These are phyloP conservation scores for Apiospora rasikravindrae DNA, from an alignment of 2,329 filamentous ascomycete genomes.

Conservation along the genomic window DNA sequence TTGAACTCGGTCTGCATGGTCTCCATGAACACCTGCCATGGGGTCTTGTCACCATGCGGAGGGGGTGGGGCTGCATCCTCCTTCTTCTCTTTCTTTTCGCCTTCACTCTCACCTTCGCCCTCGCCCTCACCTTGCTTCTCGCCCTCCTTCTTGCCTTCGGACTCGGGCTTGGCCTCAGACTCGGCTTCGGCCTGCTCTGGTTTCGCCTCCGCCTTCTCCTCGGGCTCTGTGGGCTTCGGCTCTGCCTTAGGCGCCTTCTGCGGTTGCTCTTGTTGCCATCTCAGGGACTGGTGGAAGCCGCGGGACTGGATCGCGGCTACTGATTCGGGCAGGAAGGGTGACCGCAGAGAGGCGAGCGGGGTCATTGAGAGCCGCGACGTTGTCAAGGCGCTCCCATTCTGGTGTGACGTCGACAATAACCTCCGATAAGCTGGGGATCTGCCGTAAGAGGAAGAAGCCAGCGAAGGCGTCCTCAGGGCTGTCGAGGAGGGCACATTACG, in stretches of 20 bases:
- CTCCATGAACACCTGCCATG: constrained; percentile 98
- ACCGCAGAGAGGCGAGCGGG: constrained; percentile 48
- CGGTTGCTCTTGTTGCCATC: constrained; percentile 39
- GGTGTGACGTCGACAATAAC: constrained; percentile 42
- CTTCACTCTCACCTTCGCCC: constrained; percentile 47
- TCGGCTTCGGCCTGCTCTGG: constrained; percentile 39
- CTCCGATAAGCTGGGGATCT: constrained; percentile 55
- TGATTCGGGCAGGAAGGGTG: constrained; percentile 49
- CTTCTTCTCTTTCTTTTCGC: constrained; percentile 64
- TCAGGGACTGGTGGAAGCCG: constrained; percentile 45
- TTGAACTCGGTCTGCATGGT: constrained; percentile 95
- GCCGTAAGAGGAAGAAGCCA: constrained; percentile 44
- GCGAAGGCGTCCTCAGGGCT: constrained; percentile 48
- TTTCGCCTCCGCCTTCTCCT: constrained; percentile 46
- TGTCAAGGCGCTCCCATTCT: constrained; percentile 25
- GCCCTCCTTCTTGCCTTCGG: constrained; percentile 45
- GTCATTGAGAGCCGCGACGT: constrained; percentile 34
- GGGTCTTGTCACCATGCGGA: constrained; percentile 97
- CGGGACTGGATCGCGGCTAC: constrained; percentile 45
- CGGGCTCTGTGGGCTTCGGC: constrained; percentile 31
- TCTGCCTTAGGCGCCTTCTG: constrained; percentile 45
- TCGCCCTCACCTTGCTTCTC: constrained; percentile 53
- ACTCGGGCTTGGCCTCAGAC: constrained; percentile 47
- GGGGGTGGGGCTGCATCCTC: constrained; percentile 82
- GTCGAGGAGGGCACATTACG: constrained; percentile 51